Conservation (phyloP, 257 asterid genomes). For the Coffea eugenioides region DNA sequence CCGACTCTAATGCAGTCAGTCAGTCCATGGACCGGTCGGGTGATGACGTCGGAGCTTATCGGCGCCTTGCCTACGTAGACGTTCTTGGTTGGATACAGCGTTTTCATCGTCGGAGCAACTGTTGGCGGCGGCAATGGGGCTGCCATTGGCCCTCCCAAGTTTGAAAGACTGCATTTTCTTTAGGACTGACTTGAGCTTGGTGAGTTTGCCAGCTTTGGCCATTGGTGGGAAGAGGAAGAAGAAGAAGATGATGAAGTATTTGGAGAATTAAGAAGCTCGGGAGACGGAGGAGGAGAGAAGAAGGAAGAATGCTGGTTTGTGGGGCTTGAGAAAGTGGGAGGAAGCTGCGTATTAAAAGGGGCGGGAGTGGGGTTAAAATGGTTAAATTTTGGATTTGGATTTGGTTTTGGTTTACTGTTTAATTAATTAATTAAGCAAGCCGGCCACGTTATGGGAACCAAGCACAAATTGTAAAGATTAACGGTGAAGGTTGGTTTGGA, state of each 20-base stretch:
- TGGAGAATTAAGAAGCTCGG: not conserved
- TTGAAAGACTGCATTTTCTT: slow-evolving; percentile 96
- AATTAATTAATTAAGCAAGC: not conserved
- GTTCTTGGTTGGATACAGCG: slow-evolving; percentile 27
- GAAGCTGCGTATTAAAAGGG: slow-evolving; percentile 20
- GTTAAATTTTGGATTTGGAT: not conserved
- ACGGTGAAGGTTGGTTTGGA: no score
- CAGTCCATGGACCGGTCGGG: slow-evolving; percentile 39
- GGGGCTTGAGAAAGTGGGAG: slow-evolving; percentile 23
- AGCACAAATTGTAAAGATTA: no score
- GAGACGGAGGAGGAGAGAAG: slow-evolving; percentile 1
- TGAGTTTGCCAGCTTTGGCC: slow-evolving; percentile 86
- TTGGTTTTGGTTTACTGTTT: not conserved
- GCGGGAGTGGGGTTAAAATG: slow-evolving; percentile 17
- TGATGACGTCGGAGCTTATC: slow-evolving; percentile 74
- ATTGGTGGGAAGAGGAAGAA: slow-evolving; percentile 20
- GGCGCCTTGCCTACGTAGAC: slow-evolving; percentile 90
- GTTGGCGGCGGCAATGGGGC: slow-evolving; percentile 32
- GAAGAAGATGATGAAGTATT: no score
- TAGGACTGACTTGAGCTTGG: slow-evolving; percentile 78
- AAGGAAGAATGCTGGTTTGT: slow-evolving; percentile 7
- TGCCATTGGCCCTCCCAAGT: slow-evolving; percentile 47
- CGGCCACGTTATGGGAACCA: not conserved
- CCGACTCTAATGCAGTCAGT: slow-evolving; percentile 48
- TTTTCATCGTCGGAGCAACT: slow-evolving; percentile 18